Percentiles rank a stretch among this genome's conserved stretches.
phyloP scores from a whole-genome alignment of 495 filamentous ascomycete genomes.

The Venustampulla echinocandica region DNA sequence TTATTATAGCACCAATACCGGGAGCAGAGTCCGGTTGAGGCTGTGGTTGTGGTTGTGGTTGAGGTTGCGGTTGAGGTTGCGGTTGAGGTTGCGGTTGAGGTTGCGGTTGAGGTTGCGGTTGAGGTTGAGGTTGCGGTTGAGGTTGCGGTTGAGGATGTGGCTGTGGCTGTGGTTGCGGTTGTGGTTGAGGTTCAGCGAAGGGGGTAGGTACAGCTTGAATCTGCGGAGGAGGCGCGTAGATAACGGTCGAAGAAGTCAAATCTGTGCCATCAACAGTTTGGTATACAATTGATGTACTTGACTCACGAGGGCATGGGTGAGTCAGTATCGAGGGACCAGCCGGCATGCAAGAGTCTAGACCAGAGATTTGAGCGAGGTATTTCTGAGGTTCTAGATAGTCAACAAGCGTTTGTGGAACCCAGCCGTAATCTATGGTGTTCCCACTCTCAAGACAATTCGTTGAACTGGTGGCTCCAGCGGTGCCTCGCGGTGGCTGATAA shows the following conservation, averaged over 20 bases:
- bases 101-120: background rate
- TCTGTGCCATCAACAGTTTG: background rate
- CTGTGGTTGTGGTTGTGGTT: background rate
- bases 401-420: constrained; percentile 15
- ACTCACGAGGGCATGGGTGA: background rate
- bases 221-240: background rate
- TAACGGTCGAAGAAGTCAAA: background rate
- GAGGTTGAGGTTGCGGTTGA: background rate
- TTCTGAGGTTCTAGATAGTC: constrained; percentile 10
- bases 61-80: background rate
- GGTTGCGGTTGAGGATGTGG: background rate
- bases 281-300: background rate
- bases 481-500: constrained; percentile 4
- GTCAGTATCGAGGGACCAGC: constrained; percentile 16
- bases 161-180: background rate
- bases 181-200: background rate
- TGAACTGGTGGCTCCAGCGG: background rate
- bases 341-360: constrained; percentile 8
- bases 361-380: constrained; percentile 10
- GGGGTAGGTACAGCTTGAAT: background rate
- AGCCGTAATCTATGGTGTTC: constrained; percentile 11
- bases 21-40: background rate
- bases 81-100: background rate
- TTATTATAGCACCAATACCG: background rate
- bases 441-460: background rate